Evolutionary conservation across 768 basidiomycete genomes (phyloP).

Genomic region (Kwoniella pini): DNA sequence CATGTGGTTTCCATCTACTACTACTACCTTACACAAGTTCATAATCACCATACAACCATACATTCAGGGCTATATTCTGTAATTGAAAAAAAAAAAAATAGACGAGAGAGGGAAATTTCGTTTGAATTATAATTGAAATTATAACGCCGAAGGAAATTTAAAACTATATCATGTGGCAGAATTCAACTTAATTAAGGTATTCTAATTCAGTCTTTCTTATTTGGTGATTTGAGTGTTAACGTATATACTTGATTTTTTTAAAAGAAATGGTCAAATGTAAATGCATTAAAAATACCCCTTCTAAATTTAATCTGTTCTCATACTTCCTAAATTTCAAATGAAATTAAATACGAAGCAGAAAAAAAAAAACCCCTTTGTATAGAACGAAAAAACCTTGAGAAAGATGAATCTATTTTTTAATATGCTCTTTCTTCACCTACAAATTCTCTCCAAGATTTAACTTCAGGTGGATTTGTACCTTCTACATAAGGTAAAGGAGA

Average conservation of each 20-base stretch:
- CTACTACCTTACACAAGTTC: too few species aligned
- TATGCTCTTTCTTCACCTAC: slow-evolving; percentile 30
- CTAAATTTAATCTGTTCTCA: too few species aligned
- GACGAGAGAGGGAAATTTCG: neutral
- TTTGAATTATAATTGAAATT: neutral
- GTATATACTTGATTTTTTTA: too few species aligned
- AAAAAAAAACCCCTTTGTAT: neutral
- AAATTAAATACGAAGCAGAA: too few species aligned
- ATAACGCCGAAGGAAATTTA: slow-evolving; percentile 6
- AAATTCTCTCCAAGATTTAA: slow-evolving; percentile 83
- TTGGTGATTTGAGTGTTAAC: too few species aligned
- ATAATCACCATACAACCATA: slow-evolving; percentile 1
- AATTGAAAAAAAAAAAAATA: neutral
- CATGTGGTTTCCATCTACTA: neutral
- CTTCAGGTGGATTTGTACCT: slow-evolving; percentile 85
- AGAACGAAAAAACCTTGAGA: neutral
- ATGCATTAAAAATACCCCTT: too few species aligned
- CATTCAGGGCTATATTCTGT: neutral
- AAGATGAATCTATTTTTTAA: neutral
- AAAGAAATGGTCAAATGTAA: too few species aligned
- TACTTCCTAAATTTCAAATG: too few species aligned
- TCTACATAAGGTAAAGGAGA: slow-evolving; percentile 66
- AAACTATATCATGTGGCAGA: too few species aligned
- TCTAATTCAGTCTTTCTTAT: too few species aligned
- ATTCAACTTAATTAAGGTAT: too few species aligned